Evolutionary conservation across 2,329 filamentous ascomycete genomes (phyloP), one percentile per base, ranked within the genome.

Genomic region (Rosellinia necatrix): DNA sequence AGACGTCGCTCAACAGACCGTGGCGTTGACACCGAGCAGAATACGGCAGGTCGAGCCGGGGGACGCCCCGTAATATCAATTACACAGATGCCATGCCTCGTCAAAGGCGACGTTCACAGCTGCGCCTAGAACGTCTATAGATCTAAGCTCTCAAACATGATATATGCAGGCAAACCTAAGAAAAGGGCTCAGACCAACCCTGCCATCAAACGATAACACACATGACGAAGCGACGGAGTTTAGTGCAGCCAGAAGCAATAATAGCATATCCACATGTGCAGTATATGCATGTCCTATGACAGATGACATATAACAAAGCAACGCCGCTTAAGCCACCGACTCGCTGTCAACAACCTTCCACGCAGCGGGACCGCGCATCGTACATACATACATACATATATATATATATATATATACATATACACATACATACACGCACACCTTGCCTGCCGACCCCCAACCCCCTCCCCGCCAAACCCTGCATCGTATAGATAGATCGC

Each of bases 291-390:
- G n/a, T n/a, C n/a, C n/a, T n/a, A n/a, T n/a, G n/a, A n/a, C n/a
- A n/a, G n/a, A n/a, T n/a, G n/a, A n/a, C n/a, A n/a, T n/a, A n/a
- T n/a, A n/a, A n/a, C n/a, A 22, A 22, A 15, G 37, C 17, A 15
- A 21, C 37, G 15, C 13, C 15, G 15, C 6, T 7, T 9, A 9
- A 21, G 49, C 49, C 29, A 21, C 47, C 35, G n/a, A 42, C 35
- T 27, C 47, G 27, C 10, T 37, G 19, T 25, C 47, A 32, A 42
- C 22, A 27, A 32, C 47, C 47, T 37, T 41, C 41, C 37, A 34
- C 13, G 37, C 47, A 42, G 29, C 47, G 47, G 35, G 47, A 32
- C 42, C 47, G 37, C 34, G 46, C 46, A 30, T 38, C 46, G 40
- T 40, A 42, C 47, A 40, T 40, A 40, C 32, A 9, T 12, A 12